Evolutionary conservation across 768 basidiomycete species (phyloP).

Genomic region (Kwoniella bestiolae): DNA sequence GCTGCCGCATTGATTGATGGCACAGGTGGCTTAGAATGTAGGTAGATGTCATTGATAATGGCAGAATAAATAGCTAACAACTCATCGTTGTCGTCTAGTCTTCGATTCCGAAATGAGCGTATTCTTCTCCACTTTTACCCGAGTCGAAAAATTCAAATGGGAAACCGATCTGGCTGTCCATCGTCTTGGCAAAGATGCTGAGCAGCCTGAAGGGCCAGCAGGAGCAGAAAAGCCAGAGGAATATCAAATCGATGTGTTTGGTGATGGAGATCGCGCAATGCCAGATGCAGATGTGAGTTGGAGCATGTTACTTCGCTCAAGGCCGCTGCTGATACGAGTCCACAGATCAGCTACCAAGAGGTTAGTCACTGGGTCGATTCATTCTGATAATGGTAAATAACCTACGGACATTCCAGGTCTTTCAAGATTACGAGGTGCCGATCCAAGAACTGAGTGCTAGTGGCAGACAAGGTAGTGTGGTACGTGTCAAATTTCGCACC

Average conservation of each 20-base stretch:
- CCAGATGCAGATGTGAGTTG: conserved; percentile 10
- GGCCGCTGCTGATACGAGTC: neutral
- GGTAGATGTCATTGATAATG: conserved; percentile 6
- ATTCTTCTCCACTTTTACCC: conserved; percentile 30
- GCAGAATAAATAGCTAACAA: neutral
- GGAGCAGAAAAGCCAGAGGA: neutral
- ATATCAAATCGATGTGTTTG: conserved; percentile 4
- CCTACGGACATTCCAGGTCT: conserved; percentile 6
- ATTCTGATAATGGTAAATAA: neutral
- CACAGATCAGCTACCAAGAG: conserved; percentile 16
- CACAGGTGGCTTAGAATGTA: conserved; percentile 34
- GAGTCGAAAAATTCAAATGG: conserved; percentile 39
- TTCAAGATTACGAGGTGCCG: conserved; percentile 28
- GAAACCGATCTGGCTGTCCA: conserved; percentile 36
- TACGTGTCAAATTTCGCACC: conserved; percentile 3
- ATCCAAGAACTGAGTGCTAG: conserved; percentile 18
- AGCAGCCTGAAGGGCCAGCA: neutral
- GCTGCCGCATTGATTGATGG: conserved; percentile 33
- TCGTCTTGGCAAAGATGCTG: neutral
- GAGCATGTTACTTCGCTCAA: neutral
- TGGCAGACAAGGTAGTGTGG: conserved; percentile 27
- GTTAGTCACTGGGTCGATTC: neutral
- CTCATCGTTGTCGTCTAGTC: conserved; percentile 30
- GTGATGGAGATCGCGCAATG: neutral
- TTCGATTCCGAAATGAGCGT: conserved; percentile 37